These are phyloP conservation scores for Boechera divaricarpa DNA, from an alignment of 345 rosid genomes.

Conservation along the genomic window DNA sequence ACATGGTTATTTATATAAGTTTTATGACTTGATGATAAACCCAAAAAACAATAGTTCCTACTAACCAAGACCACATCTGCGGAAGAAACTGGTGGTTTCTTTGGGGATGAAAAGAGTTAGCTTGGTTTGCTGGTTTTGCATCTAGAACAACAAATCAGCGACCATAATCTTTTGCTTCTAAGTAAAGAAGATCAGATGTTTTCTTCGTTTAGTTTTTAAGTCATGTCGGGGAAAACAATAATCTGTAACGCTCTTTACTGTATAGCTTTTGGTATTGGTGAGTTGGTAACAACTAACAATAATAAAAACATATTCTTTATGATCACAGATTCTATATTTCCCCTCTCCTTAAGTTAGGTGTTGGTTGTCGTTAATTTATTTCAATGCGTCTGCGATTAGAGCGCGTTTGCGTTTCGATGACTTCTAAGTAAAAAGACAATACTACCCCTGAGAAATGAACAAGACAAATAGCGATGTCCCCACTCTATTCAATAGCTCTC, in stretches of 20 bases:
- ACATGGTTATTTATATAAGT: too few relatives aligned
- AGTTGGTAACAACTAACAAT: background rate
- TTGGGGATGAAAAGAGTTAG: too few relatives aligned
- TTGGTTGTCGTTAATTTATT: background rate
- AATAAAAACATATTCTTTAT: background rate
- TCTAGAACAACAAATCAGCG: background rate
- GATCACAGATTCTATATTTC: slow-evolving; percentile 1
- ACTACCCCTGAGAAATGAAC: slow-evolving; percentile 22
- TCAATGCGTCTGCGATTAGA: slow-evolving; percentile 9
- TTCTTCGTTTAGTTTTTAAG: background rate
- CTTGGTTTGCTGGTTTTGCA: background rate
- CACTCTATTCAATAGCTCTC: slow-evolving; percentile 5
- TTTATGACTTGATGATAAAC: too few relatives aligned
- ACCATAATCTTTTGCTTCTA: background rate
- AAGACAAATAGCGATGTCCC: slow-evolving; percentile 34
- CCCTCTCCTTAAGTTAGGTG: background rate
- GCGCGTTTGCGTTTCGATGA: slow-evolving; percentile 15
- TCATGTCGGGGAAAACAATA: background rate
- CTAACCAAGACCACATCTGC: too few relatives aligned
- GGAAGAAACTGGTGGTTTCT: too few relatives aligned
- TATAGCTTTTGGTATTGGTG: background rate
- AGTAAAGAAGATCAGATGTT: background rate
- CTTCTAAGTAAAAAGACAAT: background rate
- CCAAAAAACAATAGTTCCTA: too few relatives aligned
- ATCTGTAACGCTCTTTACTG: too few relatives aligned